These are phyloP conservation scores for Leccinum cinnamomeum DNA, from an alignment of 1,284 basidiomycete species.

Conservation along the genomic window DNA sequence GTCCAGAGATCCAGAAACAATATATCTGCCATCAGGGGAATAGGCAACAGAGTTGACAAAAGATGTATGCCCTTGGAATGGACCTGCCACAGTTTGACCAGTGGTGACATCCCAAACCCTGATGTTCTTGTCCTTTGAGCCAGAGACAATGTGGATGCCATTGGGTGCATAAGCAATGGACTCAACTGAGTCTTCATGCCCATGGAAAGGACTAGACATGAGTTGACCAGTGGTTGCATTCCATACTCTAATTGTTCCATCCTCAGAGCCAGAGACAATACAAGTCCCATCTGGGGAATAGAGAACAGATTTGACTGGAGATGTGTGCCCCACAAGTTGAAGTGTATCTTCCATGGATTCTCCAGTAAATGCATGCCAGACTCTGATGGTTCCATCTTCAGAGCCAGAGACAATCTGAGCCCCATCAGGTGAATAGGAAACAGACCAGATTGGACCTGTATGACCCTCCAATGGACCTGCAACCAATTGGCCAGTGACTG, in stretches of 20 bases:
- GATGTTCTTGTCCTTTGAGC: neutral
- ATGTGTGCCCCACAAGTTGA: neutral
- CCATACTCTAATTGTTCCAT: neutral
- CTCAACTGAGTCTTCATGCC: neutral
- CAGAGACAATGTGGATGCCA: neutral
- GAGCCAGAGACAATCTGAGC: no score
- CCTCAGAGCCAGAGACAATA: neutral
- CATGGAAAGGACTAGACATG: neutral
- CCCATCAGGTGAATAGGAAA: no score
- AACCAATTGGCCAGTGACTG: neutral
- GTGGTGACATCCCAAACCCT: neutral
- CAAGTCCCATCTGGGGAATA: neutral
- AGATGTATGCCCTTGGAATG: neutral
- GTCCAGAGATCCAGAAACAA: slow-evolving; percentile 1
- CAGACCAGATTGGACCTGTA: no score
- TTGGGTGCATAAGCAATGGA: neutral
- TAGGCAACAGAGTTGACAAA: neutral
- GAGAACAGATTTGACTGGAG: neutral
- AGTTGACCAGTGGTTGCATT: neutral
- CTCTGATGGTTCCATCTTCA: no score
- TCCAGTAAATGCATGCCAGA: no score
- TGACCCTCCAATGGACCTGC: neutral
- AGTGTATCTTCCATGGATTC: neutral
- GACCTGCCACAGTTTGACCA: neutral
- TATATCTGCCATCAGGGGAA: neutral